These are phyloP conservation scores for Houttuynia cordata DNA, from an alignment of 164 flowering plant species.

Conservation along the genomic window DNA sequence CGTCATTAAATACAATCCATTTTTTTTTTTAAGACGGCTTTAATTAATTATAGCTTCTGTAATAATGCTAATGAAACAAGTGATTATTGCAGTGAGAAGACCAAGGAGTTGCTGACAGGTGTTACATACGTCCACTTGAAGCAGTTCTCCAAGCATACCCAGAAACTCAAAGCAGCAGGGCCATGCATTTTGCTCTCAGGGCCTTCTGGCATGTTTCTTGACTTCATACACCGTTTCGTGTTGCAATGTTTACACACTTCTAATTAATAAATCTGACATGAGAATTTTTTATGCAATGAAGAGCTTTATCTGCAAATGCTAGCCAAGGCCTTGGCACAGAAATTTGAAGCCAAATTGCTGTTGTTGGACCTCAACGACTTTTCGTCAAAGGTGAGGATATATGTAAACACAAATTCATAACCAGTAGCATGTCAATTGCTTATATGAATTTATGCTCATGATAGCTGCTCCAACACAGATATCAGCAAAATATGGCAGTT, in stretches of 20 bases:
- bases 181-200: conserved; percentile 87
- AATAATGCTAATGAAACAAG: too few relatives aligned
- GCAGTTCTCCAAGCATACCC: conserved; percentile 65
- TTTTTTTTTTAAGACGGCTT: too few relatives aligned
- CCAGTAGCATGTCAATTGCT: neutral
- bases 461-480: conserved; percentile 34
- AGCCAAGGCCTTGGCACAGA: conserved; percentile 91
- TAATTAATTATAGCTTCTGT: too few relatives aligned
- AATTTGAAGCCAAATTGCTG: conserved; percentile 79
- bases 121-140: conserved; percentile 87
- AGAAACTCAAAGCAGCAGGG: conserved; percentile 90
- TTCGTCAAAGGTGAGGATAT: conserved; percentile 53
- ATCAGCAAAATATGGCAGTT: conserved; percentile 68
- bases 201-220: conserved; percentile 63
- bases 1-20: too few relatives aligned
- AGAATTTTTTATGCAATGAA: conserved; percentile 16
- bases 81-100: conserved; percentile 55
- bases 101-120: conserved; percentile 67
- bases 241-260: too few relatives aligned
- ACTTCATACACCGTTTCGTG: too few relatives aligned
- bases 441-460: neutral
- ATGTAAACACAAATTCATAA: neutral
- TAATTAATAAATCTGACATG: too few relatives aligned
- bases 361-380: conserved; percentile 80
- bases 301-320: conserved; percentile 96